Evolutionary conservation across 495 filamentous ascomycete species (phyloP).

Genomic region (Rhizodiscina lignyota): DNA sequence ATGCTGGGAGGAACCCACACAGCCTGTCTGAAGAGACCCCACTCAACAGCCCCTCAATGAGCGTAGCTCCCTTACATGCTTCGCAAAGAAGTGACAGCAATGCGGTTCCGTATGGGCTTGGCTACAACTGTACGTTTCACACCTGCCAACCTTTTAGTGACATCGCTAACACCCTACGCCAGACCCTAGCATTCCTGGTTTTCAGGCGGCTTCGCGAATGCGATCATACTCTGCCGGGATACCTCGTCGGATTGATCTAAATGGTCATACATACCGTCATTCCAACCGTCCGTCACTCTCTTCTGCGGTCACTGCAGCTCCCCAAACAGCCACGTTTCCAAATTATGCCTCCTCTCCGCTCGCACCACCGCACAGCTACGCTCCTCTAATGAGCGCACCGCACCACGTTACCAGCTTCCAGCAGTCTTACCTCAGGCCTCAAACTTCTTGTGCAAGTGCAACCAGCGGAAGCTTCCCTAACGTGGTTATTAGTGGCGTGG

Average conservation of each 20-base stretch:
- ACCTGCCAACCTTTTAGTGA: background rate
- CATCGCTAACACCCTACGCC: constrained; percentile 2
- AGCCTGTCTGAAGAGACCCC: too few relatives aligned
- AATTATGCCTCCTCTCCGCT: constrained; percentile 16
- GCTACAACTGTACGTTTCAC: constrained; percentile 19
- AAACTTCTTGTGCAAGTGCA: too few relatives aligned
- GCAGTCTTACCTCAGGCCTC: constrained; percentile 16
- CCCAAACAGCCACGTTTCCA: constrained; percentile 18
- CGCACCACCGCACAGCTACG: constrained; percentile 11
- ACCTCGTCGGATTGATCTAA: constrained; percentile 17
- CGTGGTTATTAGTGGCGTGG: too few relatives aligned
- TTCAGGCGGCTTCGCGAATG: constrained; percentile 15
- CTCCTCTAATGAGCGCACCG: constrained; percentile 16
- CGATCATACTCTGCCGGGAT: constrained; percentile 17
- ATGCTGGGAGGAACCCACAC: too few relatives aligned
- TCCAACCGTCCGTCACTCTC: background rate
- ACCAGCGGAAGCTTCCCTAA: too few relatives aligned
- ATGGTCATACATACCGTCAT: background rate
- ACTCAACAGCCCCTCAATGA: too few relatives aligned
- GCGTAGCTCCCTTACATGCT: too few relatives aligned
- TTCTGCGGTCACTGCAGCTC: constrained; percentile 1
- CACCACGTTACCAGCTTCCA: constrained; percentile 18
- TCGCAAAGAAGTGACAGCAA: background rate
- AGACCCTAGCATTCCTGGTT: constrained; percentile 20
- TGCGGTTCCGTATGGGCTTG: constrained; percentile 16